Base-by-base conservation (phyloP, 2,329 filamentous ascomycete species). In the Trichoderma sp. region DNA sequence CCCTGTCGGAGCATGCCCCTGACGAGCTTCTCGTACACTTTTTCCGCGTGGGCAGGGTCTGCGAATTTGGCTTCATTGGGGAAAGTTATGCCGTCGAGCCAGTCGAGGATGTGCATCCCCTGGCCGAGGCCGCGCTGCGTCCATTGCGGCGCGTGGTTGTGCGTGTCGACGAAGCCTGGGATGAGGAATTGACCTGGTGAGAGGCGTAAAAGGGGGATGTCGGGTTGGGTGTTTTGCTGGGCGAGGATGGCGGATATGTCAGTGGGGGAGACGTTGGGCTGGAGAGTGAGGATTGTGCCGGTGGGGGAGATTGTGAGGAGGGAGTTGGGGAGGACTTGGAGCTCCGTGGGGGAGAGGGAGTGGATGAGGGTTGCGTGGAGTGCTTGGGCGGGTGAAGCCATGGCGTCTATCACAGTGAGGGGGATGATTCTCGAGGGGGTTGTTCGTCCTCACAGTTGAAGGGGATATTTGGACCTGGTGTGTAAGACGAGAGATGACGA, bases 91-190 rank as follows among this genome's bases (percentile, higher is more conserved):
- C 82, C 74, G 41, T 85, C 79, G 1, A 90, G 79, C 88, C 88
- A 90, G 71, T 89, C 83, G 7, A 88, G 77, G 66, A 85, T 83
- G 67, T 84, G 79, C 73, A 82, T 76, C 50, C 82, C 77, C 69
- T 83, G 80, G 5, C 81, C 80, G 5, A 83, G 75, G 30, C 82
- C 80, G 26, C 80, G 76, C 73, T 80, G 79, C 15, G 79, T 74
- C 78, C 80, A 83, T 69, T 85, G 81, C 45, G 88, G 87, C 0
- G 88, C 88, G 70, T 90, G 88, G 67, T 88, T 88, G 74, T 90
- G 88, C 1, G 87, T 89, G 76, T 90, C 88, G 61, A 90, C 77
- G 69, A 88, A 83, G 50, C 85, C 85, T 0, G 86, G 85, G 64
- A 87, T 81, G 55, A 88, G 74, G 69, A 88, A 86, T 52, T 84